phyloP scores from a whole-genome alignment of 2,329 filamentous ascomycete species.

The Sporothrix humicola region DNA sequence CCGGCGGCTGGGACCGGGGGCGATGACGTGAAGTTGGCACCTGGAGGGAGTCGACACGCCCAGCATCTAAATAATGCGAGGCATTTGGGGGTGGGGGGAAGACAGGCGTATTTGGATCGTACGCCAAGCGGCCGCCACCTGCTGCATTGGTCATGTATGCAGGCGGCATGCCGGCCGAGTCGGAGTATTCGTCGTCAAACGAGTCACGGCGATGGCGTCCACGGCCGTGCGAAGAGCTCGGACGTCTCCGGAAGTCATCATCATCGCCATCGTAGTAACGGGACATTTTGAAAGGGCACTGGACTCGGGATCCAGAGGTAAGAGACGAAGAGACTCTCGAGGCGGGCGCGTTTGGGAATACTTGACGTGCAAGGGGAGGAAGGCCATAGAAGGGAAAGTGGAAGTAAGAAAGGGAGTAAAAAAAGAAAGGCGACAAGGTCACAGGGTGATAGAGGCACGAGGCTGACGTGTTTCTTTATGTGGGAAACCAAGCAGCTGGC shows the following conservation, averaged over 20 bases:
- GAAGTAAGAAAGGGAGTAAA: neutral
- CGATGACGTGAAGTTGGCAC: constrained; percentile 41
- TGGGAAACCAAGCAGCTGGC: neutral
- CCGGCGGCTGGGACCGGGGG: constrained; percentile 42
- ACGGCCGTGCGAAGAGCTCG: constrained; percentile 34
- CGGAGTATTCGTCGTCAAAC: constrained; percentile 21
- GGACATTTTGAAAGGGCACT: constrained; percentile 33
- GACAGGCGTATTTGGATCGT: constrained; percentile 52
- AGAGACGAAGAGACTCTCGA: neutral
- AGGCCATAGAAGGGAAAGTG: too few species aligned
- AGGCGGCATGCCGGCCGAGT: constrained; percentile 11
- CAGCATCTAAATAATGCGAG: constrained; percentile 30
- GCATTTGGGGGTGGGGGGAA: constrained; percentile 38
- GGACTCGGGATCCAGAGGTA: neutral
- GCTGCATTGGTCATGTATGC: constrained; percentile 32
- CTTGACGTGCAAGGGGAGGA: too few species aligned
- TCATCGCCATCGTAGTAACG: constrained; percentile 47
- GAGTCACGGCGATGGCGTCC: constrained; percentile 26
- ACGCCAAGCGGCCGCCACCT: constrained; percentile 35
- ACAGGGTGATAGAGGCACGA: constrained; percentile 11
- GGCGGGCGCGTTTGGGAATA: neutral
- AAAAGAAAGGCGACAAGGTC: neutral
- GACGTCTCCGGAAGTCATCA: constrained; percentile 42
- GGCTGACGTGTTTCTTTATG: constrained; percentile 6
- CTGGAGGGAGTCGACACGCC: constrained; percentile 38